Evolutionary conservation across 164 flowering plant genomes (phyloP).

Genomic region (Macadamia tetraphylla): DNA sequence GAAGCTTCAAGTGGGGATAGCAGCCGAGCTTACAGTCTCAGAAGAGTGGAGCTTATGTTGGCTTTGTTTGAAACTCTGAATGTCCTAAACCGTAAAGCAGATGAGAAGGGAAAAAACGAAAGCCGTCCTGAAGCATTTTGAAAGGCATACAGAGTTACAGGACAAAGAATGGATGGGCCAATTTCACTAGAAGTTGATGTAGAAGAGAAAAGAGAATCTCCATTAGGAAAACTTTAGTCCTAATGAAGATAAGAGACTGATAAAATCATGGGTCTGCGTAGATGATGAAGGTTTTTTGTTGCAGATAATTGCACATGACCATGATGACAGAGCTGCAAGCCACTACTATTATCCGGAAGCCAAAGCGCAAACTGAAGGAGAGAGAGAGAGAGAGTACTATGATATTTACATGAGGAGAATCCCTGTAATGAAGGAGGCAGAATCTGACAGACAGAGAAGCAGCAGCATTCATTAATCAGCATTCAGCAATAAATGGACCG

Average conservation of each 20-base stretch:
- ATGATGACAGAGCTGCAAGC: too few species aligned
- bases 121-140: slow-evolving; percentile 11
- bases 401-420: too few species aligned
- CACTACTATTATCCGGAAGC: neutral
- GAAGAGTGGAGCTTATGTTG: slow-evolving; percentile 2
- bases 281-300: too few species aligned
- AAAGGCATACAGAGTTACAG: neutral
- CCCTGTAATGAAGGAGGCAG: too few species aligned
- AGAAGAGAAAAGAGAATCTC: slow-evolving; percentile 2
- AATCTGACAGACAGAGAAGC: too few species aligned
- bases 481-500: too few species aligned
- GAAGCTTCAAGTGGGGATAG: slow-evolving; percentile 4
- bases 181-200: neutral
- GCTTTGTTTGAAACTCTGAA: slow-evolving; percentile 8
- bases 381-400: neutral
- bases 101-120: slow-evolving; percentile 5
- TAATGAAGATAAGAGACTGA: too few species aligned
- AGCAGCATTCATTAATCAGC: too few species aligned
- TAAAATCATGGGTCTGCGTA: too few species aligned
- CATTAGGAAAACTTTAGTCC: too few species aligned
- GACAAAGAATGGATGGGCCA: slow-evolving; percentile 7
- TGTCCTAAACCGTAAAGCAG: neutral
- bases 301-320: too few species aligned
- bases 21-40: slow-evolving; percentile 11
- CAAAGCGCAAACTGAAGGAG: neutral